Conservation (phyloP, 2,329 filamentous ascomycete genomes). For the Ophiosphaerella narmari region DNA sequence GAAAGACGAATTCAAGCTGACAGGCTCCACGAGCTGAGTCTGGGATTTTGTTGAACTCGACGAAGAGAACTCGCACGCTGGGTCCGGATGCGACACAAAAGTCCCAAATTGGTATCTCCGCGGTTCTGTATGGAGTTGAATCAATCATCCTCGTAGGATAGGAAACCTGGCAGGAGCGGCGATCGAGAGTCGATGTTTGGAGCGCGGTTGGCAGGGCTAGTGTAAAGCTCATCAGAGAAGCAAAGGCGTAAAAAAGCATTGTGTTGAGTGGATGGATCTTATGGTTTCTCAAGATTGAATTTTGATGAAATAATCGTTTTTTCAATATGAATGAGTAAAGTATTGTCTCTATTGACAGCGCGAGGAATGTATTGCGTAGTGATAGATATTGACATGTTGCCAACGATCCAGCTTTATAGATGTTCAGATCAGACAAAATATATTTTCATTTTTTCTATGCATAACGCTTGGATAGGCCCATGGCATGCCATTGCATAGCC, state of each 20-base stretch:
- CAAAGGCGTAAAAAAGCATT: neutral
- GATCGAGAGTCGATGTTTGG: too few relatives aligned
- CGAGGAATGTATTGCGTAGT: too few relatives aligned
- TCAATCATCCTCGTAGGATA: neutral
- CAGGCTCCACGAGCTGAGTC: neutral
- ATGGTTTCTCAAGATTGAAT: too few relatives aligned
- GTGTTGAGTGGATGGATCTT: neutral
- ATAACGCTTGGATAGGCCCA: too few relatives aligned
- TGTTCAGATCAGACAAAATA: too few relatives aligned
- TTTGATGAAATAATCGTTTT: too few relatives aligned
- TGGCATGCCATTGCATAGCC: too few relatives aligned
- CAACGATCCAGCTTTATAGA: too few relatives aligned
- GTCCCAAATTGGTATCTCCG: neutral
- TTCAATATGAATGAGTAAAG: too few relatives aligned
- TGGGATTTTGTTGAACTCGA: neutral
- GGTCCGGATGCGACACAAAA: neutral
- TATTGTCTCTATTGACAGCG: too few relatives aligned
- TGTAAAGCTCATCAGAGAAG: neutral
- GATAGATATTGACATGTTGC: too few relatives aligned
- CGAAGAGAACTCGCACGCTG: neutral
- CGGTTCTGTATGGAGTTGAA: neutral
- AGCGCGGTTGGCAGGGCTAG: neutral
- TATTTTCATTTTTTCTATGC: too few relatives aligned
- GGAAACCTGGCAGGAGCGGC: neutral
- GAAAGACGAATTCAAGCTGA: constrained; percentile 1